Base-by-base conservation (phyloP, 169 alveolate genomes). In the Hepatocystis sp. region DNA sequence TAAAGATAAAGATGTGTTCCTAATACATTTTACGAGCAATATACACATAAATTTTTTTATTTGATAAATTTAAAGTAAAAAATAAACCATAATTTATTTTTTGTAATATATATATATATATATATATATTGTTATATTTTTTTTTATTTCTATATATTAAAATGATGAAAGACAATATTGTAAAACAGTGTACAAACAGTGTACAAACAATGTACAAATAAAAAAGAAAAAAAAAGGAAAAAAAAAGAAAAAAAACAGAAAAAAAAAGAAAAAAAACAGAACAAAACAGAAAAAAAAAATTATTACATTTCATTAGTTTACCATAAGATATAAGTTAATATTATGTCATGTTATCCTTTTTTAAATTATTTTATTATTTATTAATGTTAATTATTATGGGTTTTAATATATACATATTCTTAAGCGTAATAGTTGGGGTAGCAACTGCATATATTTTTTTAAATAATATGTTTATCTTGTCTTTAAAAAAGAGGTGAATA, bases 301-400 rank as follows among this genome's bases (percentile, higher is more conserved):
- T n/a, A n/a, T n/a, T n/a, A n/a, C n/a, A n/a, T n/a, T n/a, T n/a
- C n/a, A n/a, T n/a, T n/a, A n/a, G n/a, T n/a, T n/a, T n/a, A n/a
- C n/a, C n/a, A n/a, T n/a, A n/a, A n/a, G n/a, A n/a, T n/a, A n/a
- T n/a, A n/a, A n/a, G n/a, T n/a, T n/a, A n/a, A n/a, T n/a, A n/a
- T n/a, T n/a, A 61, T 28, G 81, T 66, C 10, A 1, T 61, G 10
- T 19, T 78, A 40, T 61, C 89, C 4, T 55, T 78, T 47, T 10
- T 78, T 15, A 60, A 78, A 47, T 78, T n/a, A n/a, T n/a, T n/a
- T n/a, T n/a, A 78, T 30, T 78, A 60, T 34, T 25, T 51, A 36
- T 28, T 78, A 40, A 78, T 78, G 89, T 40, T 78, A n/a, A 60
- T 78, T 15, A 84, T 78, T 1, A 78, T 78, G 89, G 61, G 84